phyloP scores from a whole-genome alignment of 202 grass and related monocot species.

The Cymbopogon flexuosus region DNA sequence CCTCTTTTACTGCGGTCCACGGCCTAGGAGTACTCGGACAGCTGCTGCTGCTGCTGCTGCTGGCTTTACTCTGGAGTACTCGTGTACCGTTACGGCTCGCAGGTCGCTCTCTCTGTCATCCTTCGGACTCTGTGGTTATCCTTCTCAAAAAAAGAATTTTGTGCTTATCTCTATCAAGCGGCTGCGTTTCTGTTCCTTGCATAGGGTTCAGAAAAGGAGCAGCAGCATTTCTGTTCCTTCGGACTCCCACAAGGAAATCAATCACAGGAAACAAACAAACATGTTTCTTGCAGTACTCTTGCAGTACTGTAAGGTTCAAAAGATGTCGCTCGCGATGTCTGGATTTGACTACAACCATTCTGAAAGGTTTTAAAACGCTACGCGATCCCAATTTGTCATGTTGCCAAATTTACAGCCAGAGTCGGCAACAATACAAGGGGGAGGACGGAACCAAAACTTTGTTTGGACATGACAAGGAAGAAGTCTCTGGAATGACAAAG shows the following conservation, averaged over 20 bases:
- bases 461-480: not conserved
- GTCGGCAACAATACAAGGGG: not conserved
- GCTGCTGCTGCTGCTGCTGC: not conserved
- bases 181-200: no score
- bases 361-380: not conserved
- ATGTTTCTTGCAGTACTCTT: not conserved
- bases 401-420: not conserved
- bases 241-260: not conserved
- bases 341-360: not conserved
- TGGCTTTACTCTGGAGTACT: no score
- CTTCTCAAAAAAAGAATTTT: not conserved
- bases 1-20: not conserved
- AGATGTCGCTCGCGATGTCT: no score
- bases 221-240: not conserved
- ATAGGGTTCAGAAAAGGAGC: not conserved
- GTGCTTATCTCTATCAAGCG: not conserved
- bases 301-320: no score
- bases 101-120: not conserved
- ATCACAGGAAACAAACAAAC: no score
- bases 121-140: not conserved
- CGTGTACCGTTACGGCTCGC: not conserved
- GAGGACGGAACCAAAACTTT: not conserved
- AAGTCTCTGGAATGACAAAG: not conserved
- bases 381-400: not conserved
- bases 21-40: not conserved